phyloP scores from a whole-genome alignment of 805 yeast genomes.

The Myxozyma neotropica region DNA sequence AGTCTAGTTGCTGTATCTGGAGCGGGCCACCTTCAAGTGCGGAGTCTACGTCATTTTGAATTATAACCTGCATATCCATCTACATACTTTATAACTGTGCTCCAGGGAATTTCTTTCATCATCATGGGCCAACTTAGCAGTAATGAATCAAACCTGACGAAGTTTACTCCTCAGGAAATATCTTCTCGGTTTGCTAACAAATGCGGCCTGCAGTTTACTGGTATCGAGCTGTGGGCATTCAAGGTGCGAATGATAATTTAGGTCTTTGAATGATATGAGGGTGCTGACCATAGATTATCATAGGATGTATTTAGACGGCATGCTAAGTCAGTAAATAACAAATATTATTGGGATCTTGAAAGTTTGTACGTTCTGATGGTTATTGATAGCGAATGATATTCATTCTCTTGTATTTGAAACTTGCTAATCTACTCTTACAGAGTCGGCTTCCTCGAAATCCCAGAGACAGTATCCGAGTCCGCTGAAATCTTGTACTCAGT shows the following conservation, averaged over 20 bases:
- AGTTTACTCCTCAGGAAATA: conserved; percentile 37
- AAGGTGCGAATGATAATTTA: conserved; percentile 33
- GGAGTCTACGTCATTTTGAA: too few species aligned
- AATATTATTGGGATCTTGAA: conserved; percentile 29
- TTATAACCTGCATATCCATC: too few species aligned
- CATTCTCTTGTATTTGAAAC: neutral
- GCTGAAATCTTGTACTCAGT: conserved; percentile 47
- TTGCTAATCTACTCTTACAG: conserved; percentile 15
- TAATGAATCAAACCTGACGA: conserved; percentile 9
- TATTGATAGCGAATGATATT: neutral
- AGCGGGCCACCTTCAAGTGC: too few species aligned
- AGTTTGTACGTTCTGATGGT: conserved; percentile 20
- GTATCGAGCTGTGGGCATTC: conserved; percentile 45
- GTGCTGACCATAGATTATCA: neutral
- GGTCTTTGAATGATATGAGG: neutral
- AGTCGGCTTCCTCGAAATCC: conserved; percentile 43
- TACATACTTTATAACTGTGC: too few species aligned
- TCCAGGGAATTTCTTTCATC: too few species aligned
- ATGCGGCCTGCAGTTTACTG: conserved; percentile 43
- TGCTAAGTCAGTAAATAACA: conserved; percentile 33
- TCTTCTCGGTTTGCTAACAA: conserved; percentile 40
- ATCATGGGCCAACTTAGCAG: conserved; percentile 32
- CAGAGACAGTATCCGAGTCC: conserved; percentile 41
- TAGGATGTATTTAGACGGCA: conserved; percentile 37
- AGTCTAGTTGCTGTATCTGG: too few species aligned